Base-by-base conservation (phyloP, 1,284 basidiomycete genomes). In the Ceratobasidium theobromae region DNA sequence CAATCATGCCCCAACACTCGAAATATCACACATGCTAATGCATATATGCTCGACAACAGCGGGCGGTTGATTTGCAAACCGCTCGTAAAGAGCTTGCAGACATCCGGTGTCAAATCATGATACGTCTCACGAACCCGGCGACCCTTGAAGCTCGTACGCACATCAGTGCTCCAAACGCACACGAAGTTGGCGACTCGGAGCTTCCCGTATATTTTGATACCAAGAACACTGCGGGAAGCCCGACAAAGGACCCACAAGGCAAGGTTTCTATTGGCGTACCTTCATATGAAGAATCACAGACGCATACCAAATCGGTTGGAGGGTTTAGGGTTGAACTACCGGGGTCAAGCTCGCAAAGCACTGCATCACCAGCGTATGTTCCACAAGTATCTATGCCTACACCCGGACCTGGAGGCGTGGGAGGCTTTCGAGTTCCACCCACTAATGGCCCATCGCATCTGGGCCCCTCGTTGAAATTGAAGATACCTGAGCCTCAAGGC, bases 91-190 rank as follows among this genome's bases (percentile, higher is more conserved):
- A 62, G 12, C 58, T 62, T 18, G 58, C 46, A 12, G 30, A 52
- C 32, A 48, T 62, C 25, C 58, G 58, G 5, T 51, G 45, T 48
- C 45, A 35, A 11, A 62, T 62, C 46, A 62, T 62, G 48, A 38
- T 51, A 16, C 46, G 48, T 11, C n/a, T 62, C 45, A 62, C 58
- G 2, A 35, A 62, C 30, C 58, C 58, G 5, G 48, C 58, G 4
- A 30, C 58, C 4, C 33, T 62, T 35, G 27, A 62, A 11, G 45
- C 58, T 8, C 46, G 28, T 3, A 38, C 58, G 27, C 33, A 51
- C 23, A 28, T 25, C 4, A 52, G 48, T 27, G 46, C 58, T 6
- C n/a, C 18, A 27, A 62, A 62, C 23, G 58, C 58, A 25, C n/a
- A 49, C 25, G 46, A 62, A 52, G 12, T 41, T 11, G 58, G 58